Evolutionary conservation across 441 rosid species (phyloP).

Genomic region (Pelargonium fulgidum): DNA sequence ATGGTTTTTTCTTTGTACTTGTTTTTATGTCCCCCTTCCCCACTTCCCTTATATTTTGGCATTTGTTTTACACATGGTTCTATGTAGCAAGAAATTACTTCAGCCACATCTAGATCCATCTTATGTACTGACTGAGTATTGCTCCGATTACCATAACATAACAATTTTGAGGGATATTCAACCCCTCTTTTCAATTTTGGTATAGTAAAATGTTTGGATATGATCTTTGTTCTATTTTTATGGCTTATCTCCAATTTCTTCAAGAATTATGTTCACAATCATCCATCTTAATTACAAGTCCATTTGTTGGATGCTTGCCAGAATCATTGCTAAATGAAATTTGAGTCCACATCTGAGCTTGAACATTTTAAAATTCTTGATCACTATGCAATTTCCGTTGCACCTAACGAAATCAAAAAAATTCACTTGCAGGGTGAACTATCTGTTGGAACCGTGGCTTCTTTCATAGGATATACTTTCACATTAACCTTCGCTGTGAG

Average conservation of each 20-base stretch:
- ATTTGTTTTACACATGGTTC: background rate
- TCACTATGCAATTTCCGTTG: background rate
- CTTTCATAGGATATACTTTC: constrained; percentile 91
- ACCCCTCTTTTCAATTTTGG: background rate
- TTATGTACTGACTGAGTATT: background rate
- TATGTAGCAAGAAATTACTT: background rate
- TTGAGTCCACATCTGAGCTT: background rate
- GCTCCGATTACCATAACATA: background rate
- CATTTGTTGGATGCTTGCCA: background rate
- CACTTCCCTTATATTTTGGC: background rate
- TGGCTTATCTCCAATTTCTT: background rate
- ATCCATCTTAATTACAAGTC: background rate
- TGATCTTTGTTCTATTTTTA: background rate
- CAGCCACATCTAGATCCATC: background rate
- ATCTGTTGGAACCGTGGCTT: constrained; percentile 81
- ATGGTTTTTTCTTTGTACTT: background rate
- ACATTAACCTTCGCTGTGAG: constrained; percentile 88
- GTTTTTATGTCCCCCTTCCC: background rate
- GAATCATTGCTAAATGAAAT: background rate
- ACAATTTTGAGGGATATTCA: background rate
- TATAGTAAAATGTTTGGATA: background rate
- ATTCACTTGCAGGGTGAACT: constrained; percentile 63
- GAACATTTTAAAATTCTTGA: background rate
- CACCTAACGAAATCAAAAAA: background rate
- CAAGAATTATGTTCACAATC: background rate